phyloP scores from a whole-genome alignment of 257 asterid species.

The Verbascum thapsus region DNA sequence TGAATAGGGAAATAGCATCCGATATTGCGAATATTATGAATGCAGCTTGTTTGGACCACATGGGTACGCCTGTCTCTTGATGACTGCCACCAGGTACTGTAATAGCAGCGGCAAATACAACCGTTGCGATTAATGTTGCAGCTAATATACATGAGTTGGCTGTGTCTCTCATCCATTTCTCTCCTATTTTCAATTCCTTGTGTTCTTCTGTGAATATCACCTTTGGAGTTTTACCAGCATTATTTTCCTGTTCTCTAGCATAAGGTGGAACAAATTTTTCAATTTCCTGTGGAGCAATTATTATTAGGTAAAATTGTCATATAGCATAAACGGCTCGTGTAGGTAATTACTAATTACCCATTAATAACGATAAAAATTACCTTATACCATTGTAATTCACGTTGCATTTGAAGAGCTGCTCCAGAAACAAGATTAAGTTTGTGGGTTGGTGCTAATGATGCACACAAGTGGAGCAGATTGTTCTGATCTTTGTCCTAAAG shows the following conservation, averaged over 20 bases:
- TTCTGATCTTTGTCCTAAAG: too few relatives aligned
- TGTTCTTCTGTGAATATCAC: conserved; percentile 16
- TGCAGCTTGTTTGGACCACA: background rate
- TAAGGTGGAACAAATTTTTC: background rate
- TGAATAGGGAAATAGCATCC: conserved; percentile 21
- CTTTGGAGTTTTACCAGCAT: background rate
- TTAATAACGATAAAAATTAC: too few relatives aligned
- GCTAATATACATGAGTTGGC: background rate
- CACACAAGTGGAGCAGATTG: too few relatives aligned
- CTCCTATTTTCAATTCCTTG: background rate
- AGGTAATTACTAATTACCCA: too few relatives aligned
- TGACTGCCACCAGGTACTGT: conserved; percentile 26
- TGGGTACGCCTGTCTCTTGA: conserved; percentile 8
- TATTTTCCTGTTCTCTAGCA: background rate
- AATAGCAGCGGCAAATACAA: conserved; percentile 22
- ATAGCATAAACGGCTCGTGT: too few relatives aligned
- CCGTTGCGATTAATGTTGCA: conserved; percentile 14
- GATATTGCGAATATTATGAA: conserved; percentile 15
- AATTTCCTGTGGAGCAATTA: conserved; percentile 16
- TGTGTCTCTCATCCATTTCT: conserved; percentile 24
- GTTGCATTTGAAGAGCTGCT: too few relatives aligned
- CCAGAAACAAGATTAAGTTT: too few relatives aligned
- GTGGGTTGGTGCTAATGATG: too few relatives aligned
- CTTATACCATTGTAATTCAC: too few relatives aligned
- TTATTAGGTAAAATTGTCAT: too few relatives aligned